phyloP scores from a whole-genome alignment of 768 basidiomycete genomes.

The Pisolithus albus region DNA sequence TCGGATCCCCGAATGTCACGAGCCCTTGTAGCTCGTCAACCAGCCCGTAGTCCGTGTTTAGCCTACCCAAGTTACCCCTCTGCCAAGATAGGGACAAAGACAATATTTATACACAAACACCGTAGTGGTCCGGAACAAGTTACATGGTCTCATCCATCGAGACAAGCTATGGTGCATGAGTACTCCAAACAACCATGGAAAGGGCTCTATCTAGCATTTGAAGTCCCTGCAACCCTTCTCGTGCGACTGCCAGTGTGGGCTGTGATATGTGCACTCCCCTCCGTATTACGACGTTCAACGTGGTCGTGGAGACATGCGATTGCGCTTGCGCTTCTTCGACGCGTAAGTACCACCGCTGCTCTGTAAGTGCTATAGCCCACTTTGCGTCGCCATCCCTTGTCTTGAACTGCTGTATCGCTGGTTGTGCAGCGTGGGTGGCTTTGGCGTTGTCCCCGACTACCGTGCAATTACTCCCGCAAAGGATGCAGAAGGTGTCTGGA shows the following conservation, averaged over 20 bases:
- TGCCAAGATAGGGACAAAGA: no score
- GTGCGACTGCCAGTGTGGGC: constrained; percentile 45
- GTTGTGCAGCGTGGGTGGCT: background rate
- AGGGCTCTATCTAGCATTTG: constrained; percentile 39
- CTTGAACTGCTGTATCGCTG: no score
- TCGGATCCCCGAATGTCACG: no score
- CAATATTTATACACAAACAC: no score
- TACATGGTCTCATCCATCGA: no score
- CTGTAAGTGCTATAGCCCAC: constrained; percentile 10
- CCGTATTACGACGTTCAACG: constrained; percentile 38
- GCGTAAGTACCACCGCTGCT: constrained; percentile 16
- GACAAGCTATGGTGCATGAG: background rate
- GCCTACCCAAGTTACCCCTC: no score
- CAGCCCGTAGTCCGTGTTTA: no score
- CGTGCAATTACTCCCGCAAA: constrained; percentile 7
- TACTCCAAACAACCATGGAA: constrained; percentile 40
- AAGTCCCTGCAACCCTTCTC: constrained; percentile 33
- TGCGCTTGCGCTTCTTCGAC: constrained; percentile 30
- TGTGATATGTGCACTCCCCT: constrained; percentile 26
- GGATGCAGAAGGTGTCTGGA: constrained; percentile 24
- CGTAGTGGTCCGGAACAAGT: no score
- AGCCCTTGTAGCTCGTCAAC: no score
- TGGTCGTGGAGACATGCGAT: constrained; percentile 41
- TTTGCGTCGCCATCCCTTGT: background rate
- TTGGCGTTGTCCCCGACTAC: constrained; percentile 6